phyloP scores from a whole-genome alignment of 1,284 basidiomycete species.

The Boletus albobrunnescens region DNA sequence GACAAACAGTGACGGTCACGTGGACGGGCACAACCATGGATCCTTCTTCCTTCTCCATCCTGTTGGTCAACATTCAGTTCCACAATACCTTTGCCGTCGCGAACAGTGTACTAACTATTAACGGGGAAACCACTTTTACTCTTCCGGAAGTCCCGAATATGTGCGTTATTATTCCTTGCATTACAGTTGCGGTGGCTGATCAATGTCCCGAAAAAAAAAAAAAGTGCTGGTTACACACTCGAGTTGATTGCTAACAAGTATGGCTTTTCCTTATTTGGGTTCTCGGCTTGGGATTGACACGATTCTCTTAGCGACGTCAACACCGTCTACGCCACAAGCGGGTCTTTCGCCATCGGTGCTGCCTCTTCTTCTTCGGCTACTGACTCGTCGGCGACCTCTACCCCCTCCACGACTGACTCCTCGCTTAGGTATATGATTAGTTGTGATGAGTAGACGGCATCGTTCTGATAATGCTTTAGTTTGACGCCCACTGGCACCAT shows the following conservation, averaged over 20 bases:
- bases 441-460: fast-evolving
- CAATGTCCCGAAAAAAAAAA: background rate
- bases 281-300: background rate
- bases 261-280: background rate
- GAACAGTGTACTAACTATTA: slow-evolving; percentile 49
- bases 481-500: background rate
- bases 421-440: slow-evolving; percentile 11
- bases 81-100: slow-evolving; percentile 53
- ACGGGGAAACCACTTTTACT: slow-evolving; percentile 36
- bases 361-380: background rate
- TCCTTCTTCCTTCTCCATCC: background rate
- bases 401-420: slow-evolving; percentile 3
- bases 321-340: slow-evolving; percentile 41
- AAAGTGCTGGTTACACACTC: slow-evolving; percentile 51
- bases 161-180: slow-evolving; percentile 35
- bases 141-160: slow-evolving; percentile 50
- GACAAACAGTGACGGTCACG: background rate
- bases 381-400: slow-evolving; percentile 15
- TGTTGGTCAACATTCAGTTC: slow-evolving; percentile 47
- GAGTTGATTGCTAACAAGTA: slow-evolving; percentile 46
- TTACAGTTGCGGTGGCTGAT: slow-evolving; percentile 1
- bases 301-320: slow-evolving; percentile 43
- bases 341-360: slow-evolving; percentile 43
- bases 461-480: slow-evolving; percentile 9
- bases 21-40: background rate